A percentile compares a stretch with the other conserved stretches of the same genome.
Conservation (phyloP, 768 basidiomycete species). For the Boletales sp. region DNA sequence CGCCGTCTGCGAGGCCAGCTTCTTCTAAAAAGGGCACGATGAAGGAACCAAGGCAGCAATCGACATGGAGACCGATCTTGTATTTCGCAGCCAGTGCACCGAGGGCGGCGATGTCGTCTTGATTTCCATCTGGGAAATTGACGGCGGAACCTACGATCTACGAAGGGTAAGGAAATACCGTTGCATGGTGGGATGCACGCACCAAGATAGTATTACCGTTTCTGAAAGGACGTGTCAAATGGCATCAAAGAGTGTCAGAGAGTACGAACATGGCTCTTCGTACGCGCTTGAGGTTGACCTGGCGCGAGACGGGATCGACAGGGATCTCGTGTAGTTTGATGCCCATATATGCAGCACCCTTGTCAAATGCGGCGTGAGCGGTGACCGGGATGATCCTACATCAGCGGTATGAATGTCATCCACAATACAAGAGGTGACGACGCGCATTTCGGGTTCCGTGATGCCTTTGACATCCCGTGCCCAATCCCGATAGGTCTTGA, state of each 20-base stretch:
- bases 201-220: constrained; percentile 90
- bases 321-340: constrained; percentile 90
- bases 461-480: constrained; percentile 82
- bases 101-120: constrained; percentile 82
- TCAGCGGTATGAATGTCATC: neutral
- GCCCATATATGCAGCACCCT: constrained; percentile 82
- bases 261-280: constrained; percentile 79
- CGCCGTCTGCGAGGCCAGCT: constrained; percentile 63
- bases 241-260: neutral
- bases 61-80: constrained; percentile 87
- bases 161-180: neutral
- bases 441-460: constrained; percentile 88
- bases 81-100: constrained; percentile 68
- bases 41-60: constrained; percentile 93
- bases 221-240: constrained; percentile 35
- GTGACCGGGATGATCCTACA: constrained; percentile 76
- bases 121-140: constrained; percentile 84
- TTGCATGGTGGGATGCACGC: constrained; percentile 3
- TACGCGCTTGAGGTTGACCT: constrained; percentile 73
- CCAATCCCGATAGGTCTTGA: constrained; percentile 95
- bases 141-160: constrained; percentile 83
- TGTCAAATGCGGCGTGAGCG: constrained; percentile 94
- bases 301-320: constrained; percentile 70
- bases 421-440: neutral
- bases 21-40: constrained; percentile 89